phyloP scores from a whole-genome alignment of 2,329 filamentous ascomycete species.

The Pseudopyricularia javanii region DNA sequence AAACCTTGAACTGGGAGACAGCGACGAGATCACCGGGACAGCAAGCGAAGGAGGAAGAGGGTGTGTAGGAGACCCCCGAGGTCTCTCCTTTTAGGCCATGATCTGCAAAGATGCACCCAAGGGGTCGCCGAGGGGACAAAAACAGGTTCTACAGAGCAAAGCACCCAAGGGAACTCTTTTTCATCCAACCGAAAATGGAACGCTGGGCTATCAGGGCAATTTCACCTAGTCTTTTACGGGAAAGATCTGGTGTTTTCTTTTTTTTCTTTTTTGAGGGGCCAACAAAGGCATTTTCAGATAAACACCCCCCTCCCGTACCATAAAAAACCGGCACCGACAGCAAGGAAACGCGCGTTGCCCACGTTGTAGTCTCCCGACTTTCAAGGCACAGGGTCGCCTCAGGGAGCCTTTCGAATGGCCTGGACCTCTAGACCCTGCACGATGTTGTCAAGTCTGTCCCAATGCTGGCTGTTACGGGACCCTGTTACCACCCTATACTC shows the following conservation, averaged over 20 bases:
- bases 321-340: not conserved
- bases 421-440: not conserved
- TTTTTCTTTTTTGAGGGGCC: no score
- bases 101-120: no score
- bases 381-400: not conserved
- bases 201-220: no score
- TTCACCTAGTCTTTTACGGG: no score
- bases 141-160: no score
- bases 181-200: no score
- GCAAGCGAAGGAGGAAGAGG: not conserved
- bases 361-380: not conserved
- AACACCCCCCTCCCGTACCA: not conserved
- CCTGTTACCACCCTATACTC: not conserved
- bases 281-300: not conserved
- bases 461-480: not conserved
- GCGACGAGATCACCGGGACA: not conserved
- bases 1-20: no score
- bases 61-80: not conserved
- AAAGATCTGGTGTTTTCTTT: no score
- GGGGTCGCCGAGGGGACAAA: no score
- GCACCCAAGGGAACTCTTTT: no score
- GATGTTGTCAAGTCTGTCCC: not conserved
- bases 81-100: no score
- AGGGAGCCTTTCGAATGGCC: not conserved
- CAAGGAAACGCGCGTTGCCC: not conserved